Evolutionary conservation across 768 basidiomycete genomes (phyloP).

Genomic region (Mycena pura): DNA sequence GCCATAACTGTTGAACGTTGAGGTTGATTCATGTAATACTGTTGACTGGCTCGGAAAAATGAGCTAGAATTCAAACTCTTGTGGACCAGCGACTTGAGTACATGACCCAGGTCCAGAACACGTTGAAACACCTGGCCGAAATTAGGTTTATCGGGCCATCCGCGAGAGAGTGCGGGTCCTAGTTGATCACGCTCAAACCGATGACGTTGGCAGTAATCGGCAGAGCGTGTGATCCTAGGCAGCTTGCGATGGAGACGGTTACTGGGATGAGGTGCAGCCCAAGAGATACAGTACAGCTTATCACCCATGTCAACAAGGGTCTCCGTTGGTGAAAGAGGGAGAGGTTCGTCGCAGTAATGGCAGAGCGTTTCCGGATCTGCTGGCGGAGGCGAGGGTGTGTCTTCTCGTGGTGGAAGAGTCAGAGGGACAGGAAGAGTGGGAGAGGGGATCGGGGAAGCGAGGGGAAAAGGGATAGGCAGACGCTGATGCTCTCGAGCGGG

Average conservation of each 20-base stretch:
- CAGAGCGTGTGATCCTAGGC: not conserved
- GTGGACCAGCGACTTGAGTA: not conserved
- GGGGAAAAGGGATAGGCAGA: not conserved
- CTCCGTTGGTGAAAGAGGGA: not conserved
- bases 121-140: not conserved
- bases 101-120: not conserved
- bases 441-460: not conserved
- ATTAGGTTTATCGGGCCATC: not conserved
- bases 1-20: not conserved
- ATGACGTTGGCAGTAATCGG: not conserved
- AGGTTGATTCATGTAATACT: not conserved
- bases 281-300: not conserved
- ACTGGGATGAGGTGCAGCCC: not conserved
- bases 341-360: not conserved
- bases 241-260: not conserved
- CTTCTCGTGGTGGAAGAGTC: not conserved
- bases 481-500: not conserved
- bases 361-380: not conserved
- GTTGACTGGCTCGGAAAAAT: not conserved
- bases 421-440: not conserved
- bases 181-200: not conserved
- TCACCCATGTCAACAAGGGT: not conserved
- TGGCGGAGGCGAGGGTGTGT: not conserved
- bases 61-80: not conserved
- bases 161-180: not conserved